Conservation (phyloP, 345 rosid species). For the Corymbia maculata region DNA sequence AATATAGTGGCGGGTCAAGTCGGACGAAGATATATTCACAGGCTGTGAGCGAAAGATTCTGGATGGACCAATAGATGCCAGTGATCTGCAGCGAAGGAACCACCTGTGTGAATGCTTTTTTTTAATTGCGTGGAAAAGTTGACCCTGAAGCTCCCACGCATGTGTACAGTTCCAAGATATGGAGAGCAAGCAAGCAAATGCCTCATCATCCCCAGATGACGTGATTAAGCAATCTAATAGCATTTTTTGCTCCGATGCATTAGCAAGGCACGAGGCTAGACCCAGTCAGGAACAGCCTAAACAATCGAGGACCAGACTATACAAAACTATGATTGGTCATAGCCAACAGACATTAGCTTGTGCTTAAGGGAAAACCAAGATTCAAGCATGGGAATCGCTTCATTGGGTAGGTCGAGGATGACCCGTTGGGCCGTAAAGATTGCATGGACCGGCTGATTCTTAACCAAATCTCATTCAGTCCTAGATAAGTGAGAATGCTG, state of each 20-base stretch:
- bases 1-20: neutral
- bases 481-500: neutral
- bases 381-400: neutral
- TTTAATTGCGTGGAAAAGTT: neutral
- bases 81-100: neutral
- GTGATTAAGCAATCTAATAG: neutral
- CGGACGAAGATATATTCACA: neutral
- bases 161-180: neutral
- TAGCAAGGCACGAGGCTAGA: neutral
- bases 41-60: neutral
- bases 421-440: neutral
- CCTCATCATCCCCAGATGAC: neutral
- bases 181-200: neutral
- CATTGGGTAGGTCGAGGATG: neutral
- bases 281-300: neutral
- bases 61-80: neutral
- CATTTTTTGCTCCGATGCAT: neutral
- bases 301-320: neutral
- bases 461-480: neutral
- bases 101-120: neutral
- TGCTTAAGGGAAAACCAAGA: neutral
- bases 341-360: neutral
- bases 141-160: neutral
- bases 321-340: neutral
- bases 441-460: neutral